These are phyloP conservation scores for Verticillium zaregamsianum DNA, from an alignment of 2,329 filamentous ascomycete species.

Conservation along the genomic window DNA sequence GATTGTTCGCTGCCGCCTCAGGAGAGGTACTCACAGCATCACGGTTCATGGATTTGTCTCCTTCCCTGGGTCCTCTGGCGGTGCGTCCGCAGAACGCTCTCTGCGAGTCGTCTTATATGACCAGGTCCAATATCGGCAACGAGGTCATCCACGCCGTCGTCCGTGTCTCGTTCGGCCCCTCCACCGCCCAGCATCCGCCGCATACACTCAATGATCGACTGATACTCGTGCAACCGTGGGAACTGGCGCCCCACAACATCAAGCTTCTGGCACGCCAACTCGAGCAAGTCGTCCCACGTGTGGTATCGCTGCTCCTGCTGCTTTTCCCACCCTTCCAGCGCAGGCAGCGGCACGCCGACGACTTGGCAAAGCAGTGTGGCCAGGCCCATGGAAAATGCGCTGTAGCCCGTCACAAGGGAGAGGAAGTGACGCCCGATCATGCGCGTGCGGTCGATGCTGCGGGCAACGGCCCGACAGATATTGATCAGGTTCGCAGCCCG, in stretches of 20 bases:
- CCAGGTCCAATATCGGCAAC: too few species aligned
- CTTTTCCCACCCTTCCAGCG: neutral
- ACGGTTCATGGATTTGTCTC: too few species aligned
- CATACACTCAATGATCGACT: neutral
- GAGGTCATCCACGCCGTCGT: too few species aligned
- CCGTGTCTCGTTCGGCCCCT: too few species aligned
- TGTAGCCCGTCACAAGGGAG: conserved; percentile 2
- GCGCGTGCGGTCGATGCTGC: conserved; percentile 2
- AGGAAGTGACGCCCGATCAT: conserved; percentile 6
- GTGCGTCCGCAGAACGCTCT: too few species aligned
- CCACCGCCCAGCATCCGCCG: too few species aligned
- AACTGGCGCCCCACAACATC: conserved; percentile 7
- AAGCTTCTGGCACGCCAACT: conserved; percentile 3
- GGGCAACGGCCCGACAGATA: conserved; percentile 5
- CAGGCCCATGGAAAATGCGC: neutral
- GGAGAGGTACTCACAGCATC: too few species aligned
- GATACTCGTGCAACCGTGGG: conserved; percentile 5
- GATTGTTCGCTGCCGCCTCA: too few species aligned
- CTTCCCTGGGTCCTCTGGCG: too few species aligned
- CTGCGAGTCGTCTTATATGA: too few species aligned
- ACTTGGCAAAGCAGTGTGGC: neutral
- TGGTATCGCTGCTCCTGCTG: too few species aligned
- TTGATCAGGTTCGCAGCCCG: neutral
- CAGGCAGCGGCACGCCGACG: neutral
- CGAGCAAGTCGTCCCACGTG: neutral